Percentiles rank a stretch among this genome's conserved stretches.
These are phyloP conservation scores for Ceratorhiza oryzae-sativae DNA, from an alignment of 1,284 basidiomycete species.

Conservation along the genomic window DNA sequence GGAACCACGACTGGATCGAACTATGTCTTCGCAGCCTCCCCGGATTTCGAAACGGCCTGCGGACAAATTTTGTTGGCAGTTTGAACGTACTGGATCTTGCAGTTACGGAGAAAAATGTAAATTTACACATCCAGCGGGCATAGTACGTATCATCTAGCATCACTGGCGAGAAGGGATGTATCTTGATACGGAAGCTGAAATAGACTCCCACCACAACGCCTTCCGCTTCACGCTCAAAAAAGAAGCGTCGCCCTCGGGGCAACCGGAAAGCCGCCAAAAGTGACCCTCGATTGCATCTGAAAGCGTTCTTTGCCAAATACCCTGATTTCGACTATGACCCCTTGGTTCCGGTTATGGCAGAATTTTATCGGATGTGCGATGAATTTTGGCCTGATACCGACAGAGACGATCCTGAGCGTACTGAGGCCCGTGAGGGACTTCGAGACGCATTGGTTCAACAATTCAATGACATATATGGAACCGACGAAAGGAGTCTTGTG, in stretches of 20 bases:
- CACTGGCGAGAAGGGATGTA: no score
- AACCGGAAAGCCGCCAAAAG: no score
- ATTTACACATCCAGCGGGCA: neutral
- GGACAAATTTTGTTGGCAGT: neutral
- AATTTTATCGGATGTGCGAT: no score
- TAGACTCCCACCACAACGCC: no score
- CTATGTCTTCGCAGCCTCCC: neutral
- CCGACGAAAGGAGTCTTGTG: neutral
- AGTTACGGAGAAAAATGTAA: neutral
- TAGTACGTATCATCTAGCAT: neutral
- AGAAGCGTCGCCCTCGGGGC: neutral
- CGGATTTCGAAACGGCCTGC: neutral
- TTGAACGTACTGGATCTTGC: neutral
- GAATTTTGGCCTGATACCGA: neutral
- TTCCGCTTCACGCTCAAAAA: neutral
- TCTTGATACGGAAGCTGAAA: no score
- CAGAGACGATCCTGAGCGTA: no score
- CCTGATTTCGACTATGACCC: neutral
- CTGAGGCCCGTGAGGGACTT: slow-evolving; percentile 44
- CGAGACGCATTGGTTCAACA: neutral
- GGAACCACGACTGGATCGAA: no score
- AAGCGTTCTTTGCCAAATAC: slow-evolving; percentile 11
- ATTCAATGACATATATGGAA: slow-evolving; percentile 13
- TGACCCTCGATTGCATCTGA: no score
- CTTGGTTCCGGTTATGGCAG: no score